Evolutionary conservation across 2,329 filamentous ascomycete genomes (phyloP).

Genomic region (Colletotrichum incanum): DNA sequence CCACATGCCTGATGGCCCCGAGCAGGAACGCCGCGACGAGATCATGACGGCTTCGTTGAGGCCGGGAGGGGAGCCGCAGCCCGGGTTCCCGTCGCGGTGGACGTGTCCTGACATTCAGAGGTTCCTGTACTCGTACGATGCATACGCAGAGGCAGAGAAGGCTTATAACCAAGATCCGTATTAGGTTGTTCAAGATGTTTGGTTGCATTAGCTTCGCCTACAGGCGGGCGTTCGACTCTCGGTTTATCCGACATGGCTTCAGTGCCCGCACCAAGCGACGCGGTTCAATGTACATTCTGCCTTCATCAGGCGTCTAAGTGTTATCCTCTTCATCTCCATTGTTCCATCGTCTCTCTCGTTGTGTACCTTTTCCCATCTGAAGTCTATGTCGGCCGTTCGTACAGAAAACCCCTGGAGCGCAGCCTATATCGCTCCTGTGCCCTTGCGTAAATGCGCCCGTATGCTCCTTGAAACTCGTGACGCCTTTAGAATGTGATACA

Average conservation of each 20-base stretch:
- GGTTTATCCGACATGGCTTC: not conserved
- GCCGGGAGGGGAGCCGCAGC: constrained; percentile 16
- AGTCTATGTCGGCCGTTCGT: not conserved
- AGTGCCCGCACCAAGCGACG: not conserved
- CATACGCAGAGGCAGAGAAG: constrained; percentile 43
- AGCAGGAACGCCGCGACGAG: constrained; percentile 39
- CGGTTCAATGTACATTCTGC: not conserved
- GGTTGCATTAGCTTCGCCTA: not conserved
- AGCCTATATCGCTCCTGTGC: not conserved
- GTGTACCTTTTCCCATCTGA: no score
- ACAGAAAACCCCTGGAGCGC: not conserved
- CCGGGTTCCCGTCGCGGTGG: constrained; percentile 44
- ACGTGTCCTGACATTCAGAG: constrained; percentile 43
- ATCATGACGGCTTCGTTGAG: constrained; percentile 38
- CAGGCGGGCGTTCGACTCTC: not conserved
- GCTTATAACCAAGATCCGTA: constrained; percentile 46
- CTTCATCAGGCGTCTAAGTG: not conserved
- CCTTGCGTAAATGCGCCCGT: not conserved
- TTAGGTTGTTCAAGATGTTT: not conserved
- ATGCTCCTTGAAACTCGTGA: not conserved
- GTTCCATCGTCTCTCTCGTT: not conserved
- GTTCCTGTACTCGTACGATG: constrained; percentile 44
- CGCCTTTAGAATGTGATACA: not conserved
- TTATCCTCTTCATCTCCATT: not conserved
- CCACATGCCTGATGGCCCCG: constrained; percentile 42